Conservation (phyloP, 768 basidiomycete species). For the Piloderma croceum region DNA sequence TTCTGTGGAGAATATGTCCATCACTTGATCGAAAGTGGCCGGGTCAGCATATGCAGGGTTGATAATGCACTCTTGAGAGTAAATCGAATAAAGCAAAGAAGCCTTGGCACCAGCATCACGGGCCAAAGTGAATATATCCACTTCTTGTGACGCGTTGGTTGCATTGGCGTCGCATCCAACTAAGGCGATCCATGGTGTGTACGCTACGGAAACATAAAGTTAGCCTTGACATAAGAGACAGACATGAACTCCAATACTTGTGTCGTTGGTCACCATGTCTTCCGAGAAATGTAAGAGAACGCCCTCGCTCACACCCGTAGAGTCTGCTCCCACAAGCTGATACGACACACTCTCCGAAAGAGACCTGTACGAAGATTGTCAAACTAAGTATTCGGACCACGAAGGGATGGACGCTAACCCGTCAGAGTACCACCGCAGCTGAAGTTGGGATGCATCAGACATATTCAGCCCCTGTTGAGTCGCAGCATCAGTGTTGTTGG, state of each 20-base stretch:
- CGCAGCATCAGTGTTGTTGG: slow-evolving; percentile 53
- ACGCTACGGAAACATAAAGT: slow-evolving; percentile 36
- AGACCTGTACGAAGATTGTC: slow-evolving; percentile 32
- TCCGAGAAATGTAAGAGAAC: slow-evolving; percentile 83
- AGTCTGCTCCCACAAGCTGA: slow-evolving; percentile 48
- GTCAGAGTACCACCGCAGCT: slow-evolving; percentile 55
- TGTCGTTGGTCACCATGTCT: slow-evolving; percentile 38
- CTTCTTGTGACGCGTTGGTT: slow-evolving; percentile 45
- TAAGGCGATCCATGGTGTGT: slow-evolving; percentile 88
- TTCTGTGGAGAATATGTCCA: slow-evolving; percentile 76
- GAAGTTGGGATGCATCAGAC: slow-evolving; percentile 53
- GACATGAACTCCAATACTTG: slow-evolving; percentile 28
- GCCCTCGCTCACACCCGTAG: slow-evolving; percentile 58
- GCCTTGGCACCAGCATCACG: slow-evolving; percentile 73
- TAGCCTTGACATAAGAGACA: slow-evolving; percentile 4
- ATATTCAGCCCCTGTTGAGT: slow-evolving; percentile 42
- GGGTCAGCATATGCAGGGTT: slow-evolving; percentile 65
- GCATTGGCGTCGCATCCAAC: slow-evolving; percentile 78
- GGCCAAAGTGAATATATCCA: slow-evolving; percentile 82
- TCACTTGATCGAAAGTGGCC: slow-evolving; percentile 57
- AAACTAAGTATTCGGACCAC: neutral
- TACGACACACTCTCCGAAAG: slow-evolving; percentile 53
- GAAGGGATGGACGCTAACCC: slow-evolving; percentile 31
- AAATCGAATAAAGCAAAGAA: slow-evolving; percentile 73
- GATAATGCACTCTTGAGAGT: slow-evolving; percentile 69